Percentiles rank a stretch among this genome's conserved stretches.
Conservation (phyloP, 225 moss, liverwort and hornwort species). For the Antitrichia curtipendula region DNA sequence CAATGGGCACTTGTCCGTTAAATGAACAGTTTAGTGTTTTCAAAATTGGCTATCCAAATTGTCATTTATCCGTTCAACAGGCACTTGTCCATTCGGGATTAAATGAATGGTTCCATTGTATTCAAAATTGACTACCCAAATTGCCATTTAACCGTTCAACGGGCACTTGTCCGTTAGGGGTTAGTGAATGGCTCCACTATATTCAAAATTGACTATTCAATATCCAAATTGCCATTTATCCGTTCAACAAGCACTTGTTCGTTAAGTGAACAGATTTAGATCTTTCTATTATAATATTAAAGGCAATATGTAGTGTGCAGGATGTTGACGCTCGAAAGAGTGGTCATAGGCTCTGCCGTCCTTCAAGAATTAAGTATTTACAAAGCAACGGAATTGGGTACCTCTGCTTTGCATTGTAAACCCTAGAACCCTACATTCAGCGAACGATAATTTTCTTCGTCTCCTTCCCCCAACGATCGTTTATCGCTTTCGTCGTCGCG, state of each 20-base stretch:
- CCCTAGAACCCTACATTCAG: neutral
- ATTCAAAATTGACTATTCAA: neutral
- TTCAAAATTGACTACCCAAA: neutral
- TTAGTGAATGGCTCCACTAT: fast-evolving
- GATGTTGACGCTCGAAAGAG: neutral
- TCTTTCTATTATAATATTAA: neutral
- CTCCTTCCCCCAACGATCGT: neutral
- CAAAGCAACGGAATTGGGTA: neutral
- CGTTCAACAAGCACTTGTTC: fast-evolving
- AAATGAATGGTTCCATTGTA: fast-evolving
- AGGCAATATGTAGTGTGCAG: no score
- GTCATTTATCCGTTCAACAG: neutral
- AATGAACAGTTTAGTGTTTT: fast-evolving
- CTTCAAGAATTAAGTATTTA: neutral
- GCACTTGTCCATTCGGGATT: neutral
- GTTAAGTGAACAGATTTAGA: neutral
- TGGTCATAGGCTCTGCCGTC: neutral
- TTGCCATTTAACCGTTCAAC: neutral
- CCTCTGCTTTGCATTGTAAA: neutral
- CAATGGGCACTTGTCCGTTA: fast-evolving
- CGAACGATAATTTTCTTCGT: neutral
- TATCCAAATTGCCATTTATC: no score
- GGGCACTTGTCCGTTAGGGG: fast-evolving
- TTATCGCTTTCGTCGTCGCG: neutral
- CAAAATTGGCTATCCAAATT: neutral